Conservation (phyloP, 2,329 filamentous ascomycete species). For the Neofusicoccum parvum region DNA sequence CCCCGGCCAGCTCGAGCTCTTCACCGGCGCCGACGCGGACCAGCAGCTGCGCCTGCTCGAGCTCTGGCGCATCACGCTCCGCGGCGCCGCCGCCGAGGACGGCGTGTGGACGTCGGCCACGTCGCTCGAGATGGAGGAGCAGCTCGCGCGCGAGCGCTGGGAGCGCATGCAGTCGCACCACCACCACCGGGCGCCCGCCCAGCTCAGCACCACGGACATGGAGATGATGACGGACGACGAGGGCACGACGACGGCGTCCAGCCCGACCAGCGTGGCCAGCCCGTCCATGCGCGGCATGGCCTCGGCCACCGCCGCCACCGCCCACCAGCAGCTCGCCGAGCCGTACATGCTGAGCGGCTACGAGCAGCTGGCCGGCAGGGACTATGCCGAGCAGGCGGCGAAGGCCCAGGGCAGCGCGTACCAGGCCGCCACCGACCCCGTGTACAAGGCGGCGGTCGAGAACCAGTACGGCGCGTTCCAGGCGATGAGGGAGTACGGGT, state of each 20-base stretch:
- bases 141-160: slow-evolving; percentile 61
- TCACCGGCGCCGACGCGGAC: slow-evolving; percentile 70
- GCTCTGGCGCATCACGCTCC: slow-evolving; percentile 76
- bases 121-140: slow-evolving; percentile 57
- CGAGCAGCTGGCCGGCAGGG: slow-evolving; percentile 66
- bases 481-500: slow-evolving; percentile 53
- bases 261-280: slow-evolving; percentile 1
- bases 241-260: neutral
- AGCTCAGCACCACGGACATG: neutral
- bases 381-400: slow-evolving; percentile 48
- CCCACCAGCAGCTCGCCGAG: slow-evolving; percentile 54
- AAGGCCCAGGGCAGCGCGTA: slow-evolving; percentile 44
- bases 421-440: slow-evolving; percentile 65
- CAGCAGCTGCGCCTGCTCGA: slow-evolving; percentile 77
- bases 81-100: slow-evolving; percentile 59
- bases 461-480: slow-evolving; percentile 68
- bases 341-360: slow-evolving; percentile 87
- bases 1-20: slow-evolving; percentile 74
- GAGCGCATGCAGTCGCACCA: slow-evolving; percentile 45
- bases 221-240: slow-evolving; percentile 21
- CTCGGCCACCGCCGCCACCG: too few relatives aligned
- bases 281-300: neutral
- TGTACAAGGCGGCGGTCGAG: slow-evolving; percentile 67
- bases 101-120: slow-evolving; percentile 59
- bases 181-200: neutral